Conservation (phyloP, 257 asterid genomes). For the Solanum bulbocastanum region DNA sequence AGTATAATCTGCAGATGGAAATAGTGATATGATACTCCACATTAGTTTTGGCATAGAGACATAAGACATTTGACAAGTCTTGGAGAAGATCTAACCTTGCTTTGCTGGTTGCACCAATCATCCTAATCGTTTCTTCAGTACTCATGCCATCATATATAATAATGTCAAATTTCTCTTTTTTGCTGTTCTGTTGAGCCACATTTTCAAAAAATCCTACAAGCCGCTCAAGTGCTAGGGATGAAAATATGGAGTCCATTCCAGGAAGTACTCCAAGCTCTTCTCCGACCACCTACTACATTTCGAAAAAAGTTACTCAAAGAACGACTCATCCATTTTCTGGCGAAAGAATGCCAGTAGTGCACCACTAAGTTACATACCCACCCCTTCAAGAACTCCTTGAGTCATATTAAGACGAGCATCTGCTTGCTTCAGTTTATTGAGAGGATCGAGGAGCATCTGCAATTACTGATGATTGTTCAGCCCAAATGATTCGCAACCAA, state of each 20-base stretch:
- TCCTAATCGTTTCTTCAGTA: constrained; percentile 78
- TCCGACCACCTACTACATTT: constrained; percentile 61
- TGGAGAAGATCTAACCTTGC: constrained; percentile 39
- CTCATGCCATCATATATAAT: constrained; percentile 75
- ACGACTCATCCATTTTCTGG: neutral
- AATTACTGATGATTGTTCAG: constrained; percentile 1
- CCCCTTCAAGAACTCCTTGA: constrained; percentile 98
- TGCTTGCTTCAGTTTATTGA: constrained; percentile 73
- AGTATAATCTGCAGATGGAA: constrained; percentile 53
- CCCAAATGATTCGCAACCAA: constrained; percentile 7
- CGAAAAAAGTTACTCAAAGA: constrained; percentile 9
- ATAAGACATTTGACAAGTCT: neutral
- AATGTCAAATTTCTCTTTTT: constrained; percentile 42
- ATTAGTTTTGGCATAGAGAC: neutral
- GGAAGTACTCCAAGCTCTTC: constrained; percentile 98
- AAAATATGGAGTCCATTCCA: constrained; percentile 95
- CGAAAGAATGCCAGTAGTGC: neutral
- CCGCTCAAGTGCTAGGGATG: constrained; percentile 64
- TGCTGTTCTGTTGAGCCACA: constrained; percentile 17
- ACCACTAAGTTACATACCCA: constrained; percentile 44
- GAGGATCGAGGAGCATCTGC: constrained; percentile 97
- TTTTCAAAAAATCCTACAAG: constrained; percentile 40
- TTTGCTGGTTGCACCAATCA: constrained; percentile 81
- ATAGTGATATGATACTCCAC: neutral
- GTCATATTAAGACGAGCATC: constrained; percentile 84